Percentiles rank a stretch among this genome's conserved stretches.
Evolutionary conservation across 805 yeast species (phyloP).

Genomic region (Lachancea thermotolerans): DNA sequence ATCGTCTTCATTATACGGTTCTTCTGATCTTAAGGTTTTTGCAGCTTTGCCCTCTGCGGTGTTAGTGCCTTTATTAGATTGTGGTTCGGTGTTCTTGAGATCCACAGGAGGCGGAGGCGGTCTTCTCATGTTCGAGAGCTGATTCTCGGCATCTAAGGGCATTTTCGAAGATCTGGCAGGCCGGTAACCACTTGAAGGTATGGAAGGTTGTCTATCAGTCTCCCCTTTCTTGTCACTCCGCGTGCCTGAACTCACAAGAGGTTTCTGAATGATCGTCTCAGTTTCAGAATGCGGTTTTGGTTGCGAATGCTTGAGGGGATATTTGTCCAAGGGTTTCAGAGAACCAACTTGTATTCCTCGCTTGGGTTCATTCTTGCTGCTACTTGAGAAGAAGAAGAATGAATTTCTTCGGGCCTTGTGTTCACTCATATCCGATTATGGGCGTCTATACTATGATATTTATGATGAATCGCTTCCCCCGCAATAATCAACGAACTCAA

Average conservation of each 20-base stretch:
- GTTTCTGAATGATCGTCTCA: not conserved
- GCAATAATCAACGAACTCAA: not conserved
- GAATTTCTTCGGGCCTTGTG: conserved; percentile 10
- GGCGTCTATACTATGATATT: not conserved
- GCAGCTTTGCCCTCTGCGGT: not conserved
- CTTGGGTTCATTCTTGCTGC: conserved; percentile 3
- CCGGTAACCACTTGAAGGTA: not conserved
- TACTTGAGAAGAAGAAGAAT: conserved; percentile 10
- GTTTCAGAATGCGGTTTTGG: not conserved
- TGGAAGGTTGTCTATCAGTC: not conserved
- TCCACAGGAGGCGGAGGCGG: conserved; percentile 1
- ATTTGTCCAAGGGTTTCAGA: conserved; percentile 2
- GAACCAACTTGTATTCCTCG: not conserved
- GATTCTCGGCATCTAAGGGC: not conserved
- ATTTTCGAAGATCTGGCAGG: too few relatives aligned
- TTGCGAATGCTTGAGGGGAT: conserved; percentile 4
- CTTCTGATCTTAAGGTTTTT: not conserved
- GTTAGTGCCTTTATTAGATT: not conserved
- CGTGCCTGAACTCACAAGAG: not conserved
- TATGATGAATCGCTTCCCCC: not conserved
- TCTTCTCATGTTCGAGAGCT: not conserved
- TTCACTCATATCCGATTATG: not conserved
- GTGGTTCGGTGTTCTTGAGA: too few relatives aligned
- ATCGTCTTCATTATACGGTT: not conserved
- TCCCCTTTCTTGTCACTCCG: not conserved